Conservation (phyloP, 2,329 filamentous ascomycete species). For the Grosmannia penicillata region DNA sequence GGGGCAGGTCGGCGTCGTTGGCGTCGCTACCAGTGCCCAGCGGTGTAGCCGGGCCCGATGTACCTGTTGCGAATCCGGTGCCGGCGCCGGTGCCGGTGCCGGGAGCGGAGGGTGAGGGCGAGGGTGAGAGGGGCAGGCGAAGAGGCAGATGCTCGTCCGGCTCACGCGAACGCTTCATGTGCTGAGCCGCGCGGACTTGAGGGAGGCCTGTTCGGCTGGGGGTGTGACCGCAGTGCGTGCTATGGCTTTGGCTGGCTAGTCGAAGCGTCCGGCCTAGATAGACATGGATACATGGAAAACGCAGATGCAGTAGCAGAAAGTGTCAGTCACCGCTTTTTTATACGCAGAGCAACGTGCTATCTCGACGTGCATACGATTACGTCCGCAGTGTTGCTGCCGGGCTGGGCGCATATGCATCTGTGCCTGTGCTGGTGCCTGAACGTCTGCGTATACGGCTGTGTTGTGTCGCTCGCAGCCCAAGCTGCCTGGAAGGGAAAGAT, state of each 20-base stretch:
- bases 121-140: slow-evolving; percentile 5
- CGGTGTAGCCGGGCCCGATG: not conserved
- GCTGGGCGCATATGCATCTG: too few relatives aligned
- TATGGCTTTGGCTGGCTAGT: not conserved
- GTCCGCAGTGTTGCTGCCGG: too few relatives aligned
- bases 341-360: not conserved
- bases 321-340: slow-evolving; percentile 6
- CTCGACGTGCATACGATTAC: too few relatives aligned
- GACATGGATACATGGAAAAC: too few relatives aligned
- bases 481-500: too few relatives aligned
- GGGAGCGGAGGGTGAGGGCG: not conserved
- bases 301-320: too few relatives aligned
- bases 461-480: too few relatives aligned
- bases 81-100: not conserved
- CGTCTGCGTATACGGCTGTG: too few relatives aligned
- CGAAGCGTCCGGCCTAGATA: too few relatives aligned
- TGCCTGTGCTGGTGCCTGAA: too few relatives aligned
- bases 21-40: not conserved
- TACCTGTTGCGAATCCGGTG: not conserved
- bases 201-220: too few relatives aligned
- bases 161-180: slow-evolving; percentile 50
- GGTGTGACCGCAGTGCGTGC: not conserved
- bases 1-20: slow-evolving; percentile 8
- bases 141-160: slow-evolving; percentile 30
- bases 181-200: not conserved